A percentile compares a stretch with the other conserved stretches of the same genome.
phyloP scores from a whole-genome alignment of 805 yeast genomes.

The Wickerhamiella alocasiicola region DNA sequence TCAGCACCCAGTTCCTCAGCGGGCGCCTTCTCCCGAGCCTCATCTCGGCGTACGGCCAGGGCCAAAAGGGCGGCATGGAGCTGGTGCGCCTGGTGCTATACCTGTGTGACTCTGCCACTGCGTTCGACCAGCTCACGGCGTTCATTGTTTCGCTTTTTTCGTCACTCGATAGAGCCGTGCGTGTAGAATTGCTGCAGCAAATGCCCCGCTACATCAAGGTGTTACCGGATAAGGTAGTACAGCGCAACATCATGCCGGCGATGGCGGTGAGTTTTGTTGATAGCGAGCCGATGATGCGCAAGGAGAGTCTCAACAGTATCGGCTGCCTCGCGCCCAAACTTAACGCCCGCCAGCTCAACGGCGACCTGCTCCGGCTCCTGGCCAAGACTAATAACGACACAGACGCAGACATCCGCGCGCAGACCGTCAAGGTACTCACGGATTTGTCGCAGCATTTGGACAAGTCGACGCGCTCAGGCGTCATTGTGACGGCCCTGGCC shows the following conservation, averaged over 20 bases:
- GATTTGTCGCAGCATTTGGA: conserved; percentile 51
- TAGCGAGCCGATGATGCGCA: conserved; percentile 66
- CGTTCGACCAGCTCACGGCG: conserved; percentile 41
- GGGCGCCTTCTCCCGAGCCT: conserved; percentile 62
- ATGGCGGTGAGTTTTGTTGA: conserved; percentile 77
- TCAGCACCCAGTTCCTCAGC: conserved; percentile 45
- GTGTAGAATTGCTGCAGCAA: conserved; percentile 56
- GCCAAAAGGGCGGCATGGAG: conserved; percentile 24
- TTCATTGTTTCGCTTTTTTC: conserved; percentile 46
- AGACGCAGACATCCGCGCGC: conserved; percentile 63
- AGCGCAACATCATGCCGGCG: conserved; percentile 53
- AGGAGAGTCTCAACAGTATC: conserved; percentile 62
- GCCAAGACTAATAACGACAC: conserved; percentile 76
- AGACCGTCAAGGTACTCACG: conserved; percentile 58
- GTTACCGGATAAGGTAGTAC: conserved; percentile 49
- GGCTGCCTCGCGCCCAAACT: conserved; percentile 48
- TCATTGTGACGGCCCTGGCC: conserved; percentile 74
- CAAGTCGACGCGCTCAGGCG: conserved; percentile 47
- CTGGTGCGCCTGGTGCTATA: conserved; percentile 25
- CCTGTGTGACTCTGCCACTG: conserved; percentile 29
- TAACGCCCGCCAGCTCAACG: conserved; percentile 69
- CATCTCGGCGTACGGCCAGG: conserved; percentile 23
- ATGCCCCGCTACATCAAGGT: conserved; percentile 42
- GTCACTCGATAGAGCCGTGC: conserved; percentile 60
- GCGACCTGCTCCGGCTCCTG: conserved; percentile 64